Base-by-base conservation (phyloP, 2,329 filamentous ascomycete species). In the Pleurostoma richardsiae region DNA sequence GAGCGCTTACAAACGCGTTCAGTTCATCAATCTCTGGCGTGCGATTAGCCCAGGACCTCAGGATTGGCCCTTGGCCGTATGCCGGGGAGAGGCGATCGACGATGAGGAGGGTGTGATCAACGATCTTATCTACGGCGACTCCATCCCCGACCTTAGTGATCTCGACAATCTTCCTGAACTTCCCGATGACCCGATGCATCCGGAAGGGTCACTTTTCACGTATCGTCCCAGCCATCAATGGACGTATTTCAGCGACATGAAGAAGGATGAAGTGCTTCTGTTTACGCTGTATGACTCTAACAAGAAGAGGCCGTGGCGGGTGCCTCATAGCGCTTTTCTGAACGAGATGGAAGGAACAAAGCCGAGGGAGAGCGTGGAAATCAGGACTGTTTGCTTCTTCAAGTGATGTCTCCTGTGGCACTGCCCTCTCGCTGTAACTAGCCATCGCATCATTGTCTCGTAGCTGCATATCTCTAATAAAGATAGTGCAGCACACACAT, bases 201-300 rank as follows among this genome's bases (percentile, higher is more conserved):
- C 33, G 8, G n/a, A 8, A 36, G 33, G 8, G 8, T 8, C n/a
- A 8, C 33, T 36, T 36, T 36, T 72, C 27, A 64, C 63, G 26
- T 76, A 76, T 50, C 68, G 65, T 29, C 67, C 76, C 42, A 66
- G 63, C 48, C 78, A 76, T 56, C 68, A 69, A 5, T 72, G 33
- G 33, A 36, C 8, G 8, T 36, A 36, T 36, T 36, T 36, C n/a
- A 36, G 33, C 33, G n/a, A 36, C n/a, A 36, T 36, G 33, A 36
- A 36, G 33, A n/a, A 8, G 8, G 33, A 36, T 36, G 33, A 36
- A 36, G 33, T 36, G 8, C 33, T 36, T 36, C 8, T n/a, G 8
- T 36, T 36, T 36, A 36, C 8, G 33, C 33, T 36, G 8, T 36
- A 8, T 36, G 33, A 36, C n/a, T 36, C 33, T 8, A 36, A n/a